Base-by-base conservation (phyloP, 768 basidiomycete genomes). In the Tricholoma saponaceum region DNA sequence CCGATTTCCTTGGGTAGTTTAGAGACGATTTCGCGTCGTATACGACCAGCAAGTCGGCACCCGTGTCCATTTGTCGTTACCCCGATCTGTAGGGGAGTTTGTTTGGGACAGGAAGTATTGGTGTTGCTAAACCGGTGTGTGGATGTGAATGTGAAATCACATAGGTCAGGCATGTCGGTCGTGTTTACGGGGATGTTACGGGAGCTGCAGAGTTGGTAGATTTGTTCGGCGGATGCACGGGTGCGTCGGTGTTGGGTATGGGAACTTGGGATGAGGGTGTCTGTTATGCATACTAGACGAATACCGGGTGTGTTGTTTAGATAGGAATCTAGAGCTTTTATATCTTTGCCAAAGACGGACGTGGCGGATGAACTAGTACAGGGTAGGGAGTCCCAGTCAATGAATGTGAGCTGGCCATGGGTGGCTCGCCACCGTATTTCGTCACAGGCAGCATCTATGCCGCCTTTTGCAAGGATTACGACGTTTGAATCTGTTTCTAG, bases 41-140 rank as follows among this genome's bases (percentile, higher is more conserved):
- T 73, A 10, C 96, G 80, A 0, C 85, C 81, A 0, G 87, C 87
- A 4, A 99, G 77, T 5, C 96, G 76, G 65, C 96, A 98, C 1
- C 95, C 96, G 60, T 89, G 83, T 0, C 93, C 93, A 63, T 97
- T 98, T 0, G 95, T 95, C 3, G 94, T 91, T 2, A 98, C 81
- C 0, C 88, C 91, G 20, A 99, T 73, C 66, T 90, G 90, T 0
- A 92, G 71, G 2, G 84, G 67, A 1, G 82, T 81, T 14, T 16
- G 35, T 90, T 32, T 32, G 30, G 30, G 30, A 32, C 30, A 6
- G 12, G 30, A 32, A 32, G 30, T 10, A 2, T 32, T 10, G 30
- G 78, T 63, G 66, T 85, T 82, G 7, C 77, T 68, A 65, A 97
- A 94, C 3, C 96, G 88, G 62, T 98, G 92, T 0, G 89, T 83